Evolutionary conservation across 192 early-diverging fungal species (phyloP).

Genomic region (Haplosporangium gracile): DNA sequence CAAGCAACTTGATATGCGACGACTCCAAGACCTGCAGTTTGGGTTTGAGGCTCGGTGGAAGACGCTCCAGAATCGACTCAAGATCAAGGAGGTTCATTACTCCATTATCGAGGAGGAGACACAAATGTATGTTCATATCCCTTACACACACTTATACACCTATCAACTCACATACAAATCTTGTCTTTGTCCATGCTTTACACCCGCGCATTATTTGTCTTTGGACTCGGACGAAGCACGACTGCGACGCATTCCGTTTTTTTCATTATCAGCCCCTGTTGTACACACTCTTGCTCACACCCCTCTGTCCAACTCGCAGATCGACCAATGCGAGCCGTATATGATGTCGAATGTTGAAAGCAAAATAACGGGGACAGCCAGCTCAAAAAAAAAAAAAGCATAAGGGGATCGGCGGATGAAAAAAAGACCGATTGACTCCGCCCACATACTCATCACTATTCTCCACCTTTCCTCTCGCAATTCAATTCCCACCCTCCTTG

Average conservation of each 20-base stretch:
- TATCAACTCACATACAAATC: neutral
- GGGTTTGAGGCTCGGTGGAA: slow-evolving; percentile 36
- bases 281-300: neutral
- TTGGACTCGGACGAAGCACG: neutral
- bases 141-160: neutral
- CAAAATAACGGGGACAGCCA: neutral
- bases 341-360: slow-evolving; percentile 6
- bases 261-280: neutral
- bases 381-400: neutral
- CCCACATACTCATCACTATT: neutral
- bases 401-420: neutral
- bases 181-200: neutral
- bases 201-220: neutral
- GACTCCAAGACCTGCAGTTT: slow-evolving; percentile 36
- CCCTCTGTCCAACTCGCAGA: neutral
- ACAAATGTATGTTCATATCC: slow-evolving; percentile 15
- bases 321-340: slow-evolving; percentile 4
- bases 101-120: slow-evolving; percentile 42
- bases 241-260: no score
- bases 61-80: slow-evolving; percentile 18
- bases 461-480: neutral
- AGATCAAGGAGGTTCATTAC: slow-evolving; percentile 37
- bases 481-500: neutral
- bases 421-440: slow-evolving; percentile 5
- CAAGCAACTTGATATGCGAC: slow-evolving; percentile 26